Base-by-base conservation (phyloP, 306 rosid genomes). In the Quercus ilex region DNA sequence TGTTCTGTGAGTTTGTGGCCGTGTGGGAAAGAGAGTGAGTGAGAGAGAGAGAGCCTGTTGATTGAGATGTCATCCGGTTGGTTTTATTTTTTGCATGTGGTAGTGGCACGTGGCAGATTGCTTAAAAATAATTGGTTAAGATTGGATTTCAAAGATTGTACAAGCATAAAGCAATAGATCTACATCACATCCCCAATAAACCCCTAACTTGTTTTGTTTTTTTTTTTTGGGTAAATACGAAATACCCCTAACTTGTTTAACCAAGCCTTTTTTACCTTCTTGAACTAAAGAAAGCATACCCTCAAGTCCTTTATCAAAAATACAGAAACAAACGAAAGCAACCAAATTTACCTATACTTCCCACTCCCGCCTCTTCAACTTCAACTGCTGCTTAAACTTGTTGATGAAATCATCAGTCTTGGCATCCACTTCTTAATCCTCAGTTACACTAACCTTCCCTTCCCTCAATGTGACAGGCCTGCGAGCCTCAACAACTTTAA, bases 371-470 rank as follows among this genome's bases (percentile, higher is more conserved):
- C 97, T 90, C 88, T 93, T 95, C 77, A 93, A 70, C 83, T 93
- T 87, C 80, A 93, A 75, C 84, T 89, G 94, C 4, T 92, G 87
- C 85, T 92, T 93, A 84, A 93, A 93, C 83, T 25, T 89, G 88
- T 90, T 92, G 87, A 93, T 93, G 89, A 93, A 93, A 69, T 91
- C 97, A 51, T 92, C 94, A 2, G 96, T 93, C 67, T 75, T 93
- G 1, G 98, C 92, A 35, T 93, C 97, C 55, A 92, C 96, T 81
- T 81, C 94, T 2, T 83, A 91, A 6, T 84, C 86, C 62, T 73
- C 85, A 14, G 67, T 26, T 71, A 26, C 63, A 38, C 70, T 63
- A 3, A 53, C 70, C 75, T 74, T 89, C 18, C 60, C 79, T 73
- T 92, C 98, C 51, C 58, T 91, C 83, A 78, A 79, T 2, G 97